Percentiles rank a stretch among this genome's conserved stretches.
Conservation (phyloP, 2,329 filamentous ascomycete genomes). For the Neodidymelliopsis sp. region DNA sequence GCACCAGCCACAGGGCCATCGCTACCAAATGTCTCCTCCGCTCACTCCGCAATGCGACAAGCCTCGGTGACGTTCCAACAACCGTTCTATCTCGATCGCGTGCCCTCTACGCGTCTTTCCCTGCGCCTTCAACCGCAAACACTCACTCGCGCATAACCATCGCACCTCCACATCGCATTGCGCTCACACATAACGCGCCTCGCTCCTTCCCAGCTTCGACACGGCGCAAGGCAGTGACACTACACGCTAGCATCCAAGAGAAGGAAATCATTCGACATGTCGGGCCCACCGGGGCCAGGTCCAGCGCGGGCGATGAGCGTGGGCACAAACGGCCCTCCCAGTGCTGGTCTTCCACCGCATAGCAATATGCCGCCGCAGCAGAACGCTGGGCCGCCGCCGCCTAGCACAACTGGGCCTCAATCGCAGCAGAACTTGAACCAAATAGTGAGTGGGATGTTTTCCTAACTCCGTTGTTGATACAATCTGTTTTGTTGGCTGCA, state of each 20-base stretch:
- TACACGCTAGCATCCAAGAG: slow-evolving; percentile 24
- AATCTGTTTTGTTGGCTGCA: background rate
- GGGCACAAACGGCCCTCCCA: slow-evolving; percentile 53
- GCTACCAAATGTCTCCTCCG: slow-evolving; percentile 34
- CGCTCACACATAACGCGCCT: slow-evolving; percentile 29
- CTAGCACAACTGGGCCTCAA: slow-evolving; percentile 60
- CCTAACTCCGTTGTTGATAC: background rate
- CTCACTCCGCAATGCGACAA: slow-evolving; percentile 30
- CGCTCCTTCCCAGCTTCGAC: slow-evolving; percentile 21
- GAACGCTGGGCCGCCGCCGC: slow-evolving; percentile 56
- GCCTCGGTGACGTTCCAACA: slow-evolving; percentile 9
- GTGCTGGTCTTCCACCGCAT: slow-evolving; percentile 48
- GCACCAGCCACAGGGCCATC: slow-evolving; percentile 22
- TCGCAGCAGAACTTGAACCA: slow-evolving; percentile 93
- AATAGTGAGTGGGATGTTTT: slow-evolving; percentile 72
- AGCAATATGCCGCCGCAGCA: slow-evolving; percentile 58
- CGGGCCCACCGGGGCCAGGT: slow-evolving; percentile 46
- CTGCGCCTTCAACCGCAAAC: background rate
- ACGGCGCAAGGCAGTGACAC: slow-evolving; percentile 27
- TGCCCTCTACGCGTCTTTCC: slow-evolving; percentile 10
- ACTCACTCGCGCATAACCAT: background rate
- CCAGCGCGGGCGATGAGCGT: slow-evolving; percentile 50
- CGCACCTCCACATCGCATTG: background rate
- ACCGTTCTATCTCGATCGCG: slow-evolving; percentile 12
- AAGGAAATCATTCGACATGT: slow-evolving; percentile 40